These are phyloP conservation scores for Eutrema heterophyllum DNA, from an alignment of 345 rosid species.

Conservation along the genomic window DNA sequence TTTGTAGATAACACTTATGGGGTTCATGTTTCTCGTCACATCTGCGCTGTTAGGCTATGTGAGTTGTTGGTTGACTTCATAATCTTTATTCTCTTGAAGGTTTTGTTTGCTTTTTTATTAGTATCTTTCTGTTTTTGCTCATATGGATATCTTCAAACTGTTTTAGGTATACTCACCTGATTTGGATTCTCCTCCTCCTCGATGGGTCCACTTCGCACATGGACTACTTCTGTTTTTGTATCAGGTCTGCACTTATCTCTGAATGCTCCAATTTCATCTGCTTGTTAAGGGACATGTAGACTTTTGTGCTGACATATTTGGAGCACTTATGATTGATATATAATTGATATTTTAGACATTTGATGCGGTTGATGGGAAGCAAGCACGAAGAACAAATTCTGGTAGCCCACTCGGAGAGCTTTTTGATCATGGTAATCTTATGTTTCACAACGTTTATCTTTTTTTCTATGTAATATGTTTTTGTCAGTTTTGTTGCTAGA, in stretches of 20 bases:
- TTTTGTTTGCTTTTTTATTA: not conserved
- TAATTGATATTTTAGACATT: slow-evolving; percentile 55
- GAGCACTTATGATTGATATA: not conserved
- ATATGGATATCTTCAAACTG: not conserved
- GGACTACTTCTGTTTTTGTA: slow-evolving; percentile 89
- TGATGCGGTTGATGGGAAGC: slow-evolving; percentile 99
- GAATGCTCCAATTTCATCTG: not conserved
- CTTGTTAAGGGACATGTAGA: not conserved
- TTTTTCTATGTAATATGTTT: not conserved
- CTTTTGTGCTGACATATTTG: not conserved
- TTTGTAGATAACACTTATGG: slow-evolving; percentile 82
- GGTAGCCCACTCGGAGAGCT: slow-evolving; percentile 94
- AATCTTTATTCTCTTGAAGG: not conserved
- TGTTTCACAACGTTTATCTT: slow-evolving; percentile 4
- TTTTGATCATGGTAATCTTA: slow-evolving; percentile 76
- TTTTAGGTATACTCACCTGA: slow-evolving; percentile 76
- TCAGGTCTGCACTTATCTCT: slow-evolving; percentile 53
- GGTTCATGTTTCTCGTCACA: slow-evolving; percentile 78
- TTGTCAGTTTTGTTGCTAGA: not conserved
- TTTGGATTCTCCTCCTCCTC: slow-evolving; percentile 86
- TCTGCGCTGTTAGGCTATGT: slow-evolving; percentile 93
- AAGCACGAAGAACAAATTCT: slow-evolving; percentile 89
- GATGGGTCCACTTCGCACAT: slow-evolving; percentile 94
- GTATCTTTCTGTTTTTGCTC: not conserved
- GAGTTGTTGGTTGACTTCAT: slow-evolving; percentile 34